A percentile compares a stretch with the other conserved stretches of the same genome.
These are phyloP conservation scores for Saturnispora saitoi DNA, from an alignment of 805 yeast genomes.

Conservation along the genomic window DNA sequence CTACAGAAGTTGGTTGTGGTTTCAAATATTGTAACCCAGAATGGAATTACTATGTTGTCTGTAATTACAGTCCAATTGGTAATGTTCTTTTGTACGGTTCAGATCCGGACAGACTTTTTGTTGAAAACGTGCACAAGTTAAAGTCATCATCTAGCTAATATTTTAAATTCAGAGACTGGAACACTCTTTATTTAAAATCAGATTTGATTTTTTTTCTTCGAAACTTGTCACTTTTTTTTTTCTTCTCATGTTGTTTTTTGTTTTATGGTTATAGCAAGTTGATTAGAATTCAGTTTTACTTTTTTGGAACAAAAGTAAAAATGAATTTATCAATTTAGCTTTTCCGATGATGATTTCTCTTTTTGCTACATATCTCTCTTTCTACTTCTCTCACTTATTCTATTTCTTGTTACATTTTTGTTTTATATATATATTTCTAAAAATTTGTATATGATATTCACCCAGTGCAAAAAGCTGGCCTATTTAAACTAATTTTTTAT, in stretches of 20 bases:
- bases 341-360: neutral
- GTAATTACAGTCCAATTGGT: slow-evolving; percentile 71
- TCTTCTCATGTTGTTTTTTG: neutral
- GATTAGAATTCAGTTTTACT: neutral
- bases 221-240: neutral
- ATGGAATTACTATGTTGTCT: slow-evolving; percentile 50
- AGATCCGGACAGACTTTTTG: slow-evolving; percentile 16
- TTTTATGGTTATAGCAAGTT: neutral
- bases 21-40: slow-evolving; percentile 45
- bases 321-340: neutral
- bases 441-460: too few species aligned
- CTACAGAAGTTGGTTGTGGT: slow-evolving; percentile 66
- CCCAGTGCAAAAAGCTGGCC: too few species aligned
- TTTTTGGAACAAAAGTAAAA: slow-evolving; percentile 4
- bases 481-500: too few species aligned
- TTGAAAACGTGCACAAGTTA: slow-evolving; percentile 28
- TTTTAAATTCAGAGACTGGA: slow-evolving; percentile 3
- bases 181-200: neutral
- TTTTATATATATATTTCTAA: neutral
- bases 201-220: neutral
- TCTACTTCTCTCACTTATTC: slow-evolving; percentile 1
- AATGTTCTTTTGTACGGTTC: slow-evolving; percentile 29
- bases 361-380: slow-evolving; percentile 3
- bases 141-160: too few species aligned
- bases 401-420: neutral